Evolutionary conservation across 2,329 filamentous ascomycete species (phyloP).

Genomic region (Alternaria solani): DNA sequence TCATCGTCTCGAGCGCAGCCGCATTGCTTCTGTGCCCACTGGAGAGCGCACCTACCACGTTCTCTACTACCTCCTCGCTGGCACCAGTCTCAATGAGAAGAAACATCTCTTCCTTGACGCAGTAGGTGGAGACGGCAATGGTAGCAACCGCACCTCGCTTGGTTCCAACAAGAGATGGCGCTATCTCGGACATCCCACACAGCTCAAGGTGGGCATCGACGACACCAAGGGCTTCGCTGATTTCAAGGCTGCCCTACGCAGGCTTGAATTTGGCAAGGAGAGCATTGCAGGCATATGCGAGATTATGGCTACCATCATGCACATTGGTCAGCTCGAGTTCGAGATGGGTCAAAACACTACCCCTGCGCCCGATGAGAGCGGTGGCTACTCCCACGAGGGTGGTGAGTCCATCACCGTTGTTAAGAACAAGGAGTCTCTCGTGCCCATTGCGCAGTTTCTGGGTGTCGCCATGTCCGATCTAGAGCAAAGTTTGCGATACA

Average conservation of each 20-base stretch:
- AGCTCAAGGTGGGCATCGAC: conserved; percentile 96
- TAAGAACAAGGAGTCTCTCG: conserved; percentile 90
- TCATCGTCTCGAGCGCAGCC: conserved; percentile 88
- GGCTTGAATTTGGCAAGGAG: conserved; percentile 89
- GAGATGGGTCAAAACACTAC: conserved; percentile 81
- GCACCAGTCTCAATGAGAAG: conserved; percentile 90
- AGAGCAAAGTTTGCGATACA: conserved; percentile 89
- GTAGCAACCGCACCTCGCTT: conserved; percentile 63
- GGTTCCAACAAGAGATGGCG: conserved; percentile 85
- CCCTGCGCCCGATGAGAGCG: conserved; percentile 85
- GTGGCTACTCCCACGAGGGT: conserved; percentile 95
- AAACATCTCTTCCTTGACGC: conserved; percentile 75
- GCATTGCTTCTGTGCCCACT: conserved; percentile 89
- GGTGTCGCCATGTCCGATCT: conserved; percentile 83
- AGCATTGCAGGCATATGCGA: conserved; percentile 98
- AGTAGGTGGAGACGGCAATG: conserved; percentile 57
- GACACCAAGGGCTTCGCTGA: conserved; percentile 95
- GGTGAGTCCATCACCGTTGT: conserved; percentile 85
- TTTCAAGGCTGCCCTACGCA: conserved; percentile 94
- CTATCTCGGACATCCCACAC: conserved; percentile 94
- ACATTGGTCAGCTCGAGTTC: conserved; percentile 97
- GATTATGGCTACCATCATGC: conserved; percentile 90
- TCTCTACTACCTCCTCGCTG: conserved; percentile 92
- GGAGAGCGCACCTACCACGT: conserved; percentile 97
- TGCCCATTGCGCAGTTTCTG: conserved; percentile 90